phyloP scores from a whole-genome alignment of 2,329 filamentous ascomycete genomes.

The Pseudocercospora fijiensis region DNA sequence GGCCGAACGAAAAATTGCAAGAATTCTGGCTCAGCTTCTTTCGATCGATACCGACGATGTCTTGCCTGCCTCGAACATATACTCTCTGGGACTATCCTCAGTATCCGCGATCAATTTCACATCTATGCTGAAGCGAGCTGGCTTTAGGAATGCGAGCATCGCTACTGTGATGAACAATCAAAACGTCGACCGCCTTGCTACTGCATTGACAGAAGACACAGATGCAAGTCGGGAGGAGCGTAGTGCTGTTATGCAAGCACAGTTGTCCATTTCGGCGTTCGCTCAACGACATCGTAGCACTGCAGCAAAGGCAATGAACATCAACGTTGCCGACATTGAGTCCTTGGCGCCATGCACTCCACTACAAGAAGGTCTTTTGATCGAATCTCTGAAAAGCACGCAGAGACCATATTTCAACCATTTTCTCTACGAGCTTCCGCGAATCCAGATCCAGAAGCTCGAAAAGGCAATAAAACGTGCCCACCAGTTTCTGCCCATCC shows the following conservation, averaged over 20 bases:
- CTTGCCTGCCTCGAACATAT: conserved; percentile 64
- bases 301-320: conserved; percentile 54
- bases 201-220: conserved; percentile 31
- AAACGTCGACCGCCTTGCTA: conserved; percentile 44
- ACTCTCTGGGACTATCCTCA: conserved; percentile 84
- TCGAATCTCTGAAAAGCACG: conserved; percentile 60
- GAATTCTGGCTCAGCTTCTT: conserved; percentile 56
- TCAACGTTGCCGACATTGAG: conserved; percentile 60
- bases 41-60: conserved; percentile 49
- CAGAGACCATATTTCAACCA: conserved; percentile 71
- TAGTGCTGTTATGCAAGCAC: conserved; percentile 52
- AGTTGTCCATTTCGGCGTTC: conserved; percentile 58
- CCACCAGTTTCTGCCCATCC: conserved; percentile 57
- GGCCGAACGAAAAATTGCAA: conserved; percentile 52
- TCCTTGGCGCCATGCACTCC: conserved; percentile 79
- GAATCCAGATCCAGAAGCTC: conserved; percentile 52
- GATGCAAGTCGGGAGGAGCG: conserved; percentile 24
- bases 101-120: conserved; percentile 76
- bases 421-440: conserved; percentile 62
- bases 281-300: conserved; percentile 59
- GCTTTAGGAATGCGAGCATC: conserved; percentile 61
- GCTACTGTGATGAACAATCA: conserved; percentile 64
- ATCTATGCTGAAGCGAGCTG: conserved; percentile 60
- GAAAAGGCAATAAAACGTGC: conserved; percentile 58
- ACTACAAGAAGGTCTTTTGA: conserved; percentile 82